Evolutionary conservation across 768 basidiomycete species (phyloP), one percentile per base, ranked within the genome.

Genomic region (Tulasnella sp.): DNA sequence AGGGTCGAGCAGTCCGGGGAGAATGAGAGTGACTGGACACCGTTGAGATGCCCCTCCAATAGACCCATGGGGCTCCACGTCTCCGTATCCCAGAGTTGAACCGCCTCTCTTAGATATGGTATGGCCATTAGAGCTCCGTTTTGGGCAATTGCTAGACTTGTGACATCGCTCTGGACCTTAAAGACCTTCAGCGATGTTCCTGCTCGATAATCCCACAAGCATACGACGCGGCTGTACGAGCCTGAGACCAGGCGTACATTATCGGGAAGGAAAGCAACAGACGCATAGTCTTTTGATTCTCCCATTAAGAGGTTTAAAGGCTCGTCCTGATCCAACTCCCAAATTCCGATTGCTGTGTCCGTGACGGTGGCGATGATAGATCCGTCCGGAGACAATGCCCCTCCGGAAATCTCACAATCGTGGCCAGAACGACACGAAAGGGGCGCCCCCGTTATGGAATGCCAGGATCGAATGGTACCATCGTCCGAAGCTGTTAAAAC

Each of bases 261-360:
- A n/a, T 48, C 52, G 46, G 40, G 75, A 52, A 56, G 36, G 75
- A 44, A 75, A 8, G 75, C 75, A 21, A 75, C 34, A 31, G 75
- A 75, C 4, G 44, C 34, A 27, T 48, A 7, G 19, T 34, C 24
- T 42, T 75, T 48, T 21, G 75, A 42, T 36, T 44, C 42, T 36
- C 40, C 75, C 19, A 21, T 34, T 8, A 75, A 27, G n/a, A 40
- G 39, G 5, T 18, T 74, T 16, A 42, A 3, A 42, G 73, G 40
- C 7, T 40, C 46, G 18, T 74, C 40, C 39, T n/a, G 21, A n/a
- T 74, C 24, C 40, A 42, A 27, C n/a, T 40, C 39, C 73, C 73
- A 74, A 27, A 74, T 74, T 19, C 46, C 39, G 34, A 48, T 48
- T 10, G 73, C 27, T 6, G 27, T 34, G 48, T 52, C 75, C 56